Evolutionary conservation across 2,329 filamentous ascomycete species (phyloP), one percentile per base, ranked within the genome.

Genomic region (Coniochaeta hoffmannii): DNA sequence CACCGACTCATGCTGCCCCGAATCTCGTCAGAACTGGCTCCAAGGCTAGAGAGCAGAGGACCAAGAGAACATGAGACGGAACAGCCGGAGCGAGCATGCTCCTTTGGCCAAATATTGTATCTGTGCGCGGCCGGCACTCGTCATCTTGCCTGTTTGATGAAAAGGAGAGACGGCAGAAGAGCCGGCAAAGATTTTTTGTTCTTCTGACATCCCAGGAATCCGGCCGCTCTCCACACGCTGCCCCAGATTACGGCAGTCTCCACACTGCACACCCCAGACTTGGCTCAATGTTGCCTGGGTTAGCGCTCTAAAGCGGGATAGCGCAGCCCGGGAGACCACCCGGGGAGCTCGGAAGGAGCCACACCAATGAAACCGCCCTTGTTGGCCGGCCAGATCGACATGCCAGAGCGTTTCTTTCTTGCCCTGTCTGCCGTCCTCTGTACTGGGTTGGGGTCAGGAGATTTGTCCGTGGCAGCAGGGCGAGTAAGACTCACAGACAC

Each of bases 211-310:
- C 50, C 50, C 50, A 53, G 34, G 31, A 53, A 36, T 36, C 30
- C 50, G 50, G 50, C 50, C 50, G 2, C 38, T 53, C 50, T 53
- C 50, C 50, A 53, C 50, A 53, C 32, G 17, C 17, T 53, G 50
- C 50, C 50, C 50, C 50, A 53, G 31, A 53, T 51, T 51, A 15
- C 17, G 5, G 11, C 9, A 17, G n/a, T 19, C 28, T 24, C 50
- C 31, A 53, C 28, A 5, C 28, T 34, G 28, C 49, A 34, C 49
- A 50, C 50, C 31, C 50, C 50, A 35, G 31, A 38, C 34, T 53
- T 28, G 14, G 15, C 49, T 14, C 49, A 31, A 30, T 51, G 24
- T 26, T 10, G 26, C 22, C 50, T 22, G 30, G 50, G 50, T 11
- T 30, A 53, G 7, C 9, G 26, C 22, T 53, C 50, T 3, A 38